Conservation (phyloP, 2,329 filamentous ascomycete species). For the Elsinoe perseae region DNA sequence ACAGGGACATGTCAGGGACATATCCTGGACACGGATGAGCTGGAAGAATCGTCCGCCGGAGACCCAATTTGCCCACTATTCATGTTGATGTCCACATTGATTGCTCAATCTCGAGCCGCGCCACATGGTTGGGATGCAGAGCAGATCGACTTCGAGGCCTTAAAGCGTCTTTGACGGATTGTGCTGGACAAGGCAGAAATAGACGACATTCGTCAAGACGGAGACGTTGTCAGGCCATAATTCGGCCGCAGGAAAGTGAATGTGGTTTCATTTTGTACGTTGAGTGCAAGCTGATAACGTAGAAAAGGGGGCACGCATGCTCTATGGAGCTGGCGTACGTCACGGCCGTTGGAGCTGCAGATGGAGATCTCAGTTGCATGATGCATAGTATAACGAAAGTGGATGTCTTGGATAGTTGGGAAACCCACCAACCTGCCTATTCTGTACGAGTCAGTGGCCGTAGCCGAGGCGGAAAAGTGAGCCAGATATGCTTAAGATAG, state of each 20-base stretch:
- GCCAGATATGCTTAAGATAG: neutral
- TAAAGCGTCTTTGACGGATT: neutral
- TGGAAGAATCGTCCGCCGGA: too few relatives aligned
- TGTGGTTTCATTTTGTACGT: neutral
- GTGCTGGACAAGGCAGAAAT: neutral
- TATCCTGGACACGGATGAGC: too few relatives aligned
- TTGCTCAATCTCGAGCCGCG: too few relatives aligned
- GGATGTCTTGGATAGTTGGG: neutral
- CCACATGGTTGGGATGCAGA: too few relatives aligned
- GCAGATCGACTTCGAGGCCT: too few relatives aligned
- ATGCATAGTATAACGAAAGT: neutral
- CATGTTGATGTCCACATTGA: too few relatives aligned
- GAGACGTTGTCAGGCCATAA: neutral
- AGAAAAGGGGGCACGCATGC: neutral
- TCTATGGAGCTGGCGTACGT: neutral
- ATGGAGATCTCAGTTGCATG: neutral
- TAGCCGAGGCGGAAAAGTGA: neutral
- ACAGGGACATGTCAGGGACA: too few relatives aligned
- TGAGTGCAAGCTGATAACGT: neutral
- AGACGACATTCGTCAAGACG: neutral
- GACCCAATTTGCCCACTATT: too few relatives aligned
- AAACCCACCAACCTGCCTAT: neutral
- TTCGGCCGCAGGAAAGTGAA: neutral
- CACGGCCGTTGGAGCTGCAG: neutral
- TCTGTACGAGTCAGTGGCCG: neutral